phyloP scores from a whole-genome alignment of 305 asterid species.

The Fraxinus dipetala region DNA sequence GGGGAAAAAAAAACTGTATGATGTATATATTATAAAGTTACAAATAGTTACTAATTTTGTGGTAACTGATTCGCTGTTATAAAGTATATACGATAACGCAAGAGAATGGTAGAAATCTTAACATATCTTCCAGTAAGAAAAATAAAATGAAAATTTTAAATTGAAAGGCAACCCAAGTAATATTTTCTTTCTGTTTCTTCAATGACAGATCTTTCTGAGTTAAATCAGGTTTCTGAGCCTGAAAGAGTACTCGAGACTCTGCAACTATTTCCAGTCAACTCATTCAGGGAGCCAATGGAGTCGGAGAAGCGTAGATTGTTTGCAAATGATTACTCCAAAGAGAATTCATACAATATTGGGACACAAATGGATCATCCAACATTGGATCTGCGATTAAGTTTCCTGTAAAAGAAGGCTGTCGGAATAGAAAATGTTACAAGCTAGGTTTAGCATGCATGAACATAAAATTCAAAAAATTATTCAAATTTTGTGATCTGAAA shows the following conservation, averaged over 20 bases:
- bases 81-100: too few species aligned
- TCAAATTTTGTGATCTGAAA: background rate
- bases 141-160: too few species aligned
- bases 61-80: too few species aligned
- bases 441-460: slow-evolving; percentile 18
- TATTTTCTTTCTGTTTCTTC: background rate
- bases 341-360: slow-evolving; percentile 31
- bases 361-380: slow-evolving; percentile 55
- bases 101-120: too few species aligned
- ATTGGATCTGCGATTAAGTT: slow-evolving; percentile 74
- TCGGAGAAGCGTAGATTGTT: slow-evolving; percentile 43
- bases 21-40: too few species aligned
- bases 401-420: slow-evolving; percentile 25
- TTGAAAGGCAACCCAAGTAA: background rate
- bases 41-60: too few species aligned
- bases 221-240: slow-evolving; percentile 27
- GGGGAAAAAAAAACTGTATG: too few species aligned
- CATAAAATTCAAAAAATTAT: background rate
- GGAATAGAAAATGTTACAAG: background rate
- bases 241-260: slow-evolving; percentile 61
- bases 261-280: slow-evolving; percentile 68
- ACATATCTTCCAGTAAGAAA: too few species aligned
- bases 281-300: slow-evolving; percentile 29
- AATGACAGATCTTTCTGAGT: slow-evolving; percentile 41
- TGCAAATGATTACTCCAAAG: slow-evolving; percentile 32